phyloP scores from a whole-genome alignment of 78 protist species.

The Trichosphaerium sp. region DNA sequence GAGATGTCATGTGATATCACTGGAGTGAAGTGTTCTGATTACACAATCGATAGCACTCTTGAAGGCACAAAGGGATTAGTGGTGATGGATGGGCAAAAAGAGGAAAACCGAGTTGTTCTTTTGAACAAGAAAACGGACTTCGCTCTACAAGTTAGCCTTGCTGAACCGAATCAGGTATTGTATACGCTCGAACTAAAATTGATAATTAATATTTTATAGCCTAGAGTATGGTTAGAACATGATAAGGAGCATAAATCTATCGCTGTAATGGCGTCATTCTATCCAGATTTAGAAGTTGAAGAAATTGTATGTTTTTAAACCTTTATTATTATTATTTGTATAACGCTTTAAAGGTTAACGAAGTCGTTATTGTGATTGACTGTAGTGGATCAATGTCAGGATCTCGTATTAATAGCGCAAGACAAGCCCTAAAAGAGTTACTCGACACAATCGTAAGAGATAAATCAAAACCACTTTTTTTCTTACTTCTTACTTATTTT shows the following conservation, averaged over 20 bases:
- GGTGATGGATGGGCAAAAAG: slow-evolving; percentile 16
- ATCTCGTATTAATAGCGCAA: background rate
- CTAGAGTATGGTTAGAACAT: slow-evolving; percentile 57
- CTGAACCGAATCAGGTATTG: slow-evolving; percentile 14
- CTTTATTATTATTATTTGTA: no score
- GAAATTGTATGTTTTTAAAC: no score
- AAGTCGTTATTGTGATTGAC: slow-evolving; percentile 48
- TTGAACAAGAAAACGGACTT: slow-evolving; percentile 38
- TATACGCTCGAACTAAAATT: background rate
- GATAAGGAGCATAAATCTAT: slow-evolving; percentile 19
- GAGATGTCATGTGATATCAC: slow-evolving; percentile 13
- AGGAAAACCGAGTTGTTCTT: background rate
- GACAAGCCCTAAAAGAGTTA: slow-evolving; percentile 23
- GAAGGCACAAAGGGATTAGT: slow-evolving; percentile 1
- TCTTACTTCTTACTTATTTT: no score
- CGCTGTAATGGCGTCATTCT: slow-evolving; percentile 44
- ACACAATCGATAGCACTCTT: background rate
- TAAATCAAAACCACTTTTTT: no score
- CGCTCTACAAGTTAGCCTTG: slow-evolving; percentile 20
- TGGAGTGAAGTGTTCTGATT: slow-evolving; percentile 1
- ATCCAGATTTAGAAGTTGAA: slow-evolving; percentile 42
- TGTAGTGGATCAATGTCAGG: slow-evolving; percentile 51
- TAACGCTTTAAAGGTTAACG: no score
- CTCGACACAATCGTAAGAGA: no score
- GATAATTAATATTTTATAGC: background rate